A percentile compares a stretch with the other conserved stretches of the same genome.
phyloP scores from a whole-genome alignment of 176 grass and related monocot species.

The Hordeum marinum region DNA sequence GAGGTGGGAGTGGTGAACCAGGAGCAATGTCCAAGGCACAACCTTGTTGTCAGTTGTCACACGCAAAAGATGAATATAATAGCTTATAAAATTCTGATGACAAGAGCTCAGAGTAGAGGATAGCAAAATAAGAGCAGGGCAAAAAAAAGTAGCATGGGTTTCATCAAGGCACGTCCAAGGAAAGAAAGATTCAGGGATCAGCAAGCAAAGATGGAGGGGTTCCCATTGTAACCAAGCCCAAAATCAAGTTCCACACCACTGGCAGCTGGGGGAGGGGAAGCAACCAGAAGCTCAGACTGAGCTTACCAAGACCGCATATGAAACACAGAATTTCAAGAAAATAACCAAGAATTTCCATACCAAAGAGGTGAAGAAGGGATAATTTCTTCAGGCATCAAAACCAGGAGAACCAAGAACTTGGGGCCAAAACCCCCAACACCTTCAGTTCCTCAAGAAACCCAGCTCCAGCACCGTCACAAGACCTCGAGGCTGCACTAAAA shows the following conservation, averaged over 20 bases:
- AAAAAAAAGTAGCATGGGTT: slow-evolving; percentile 33
- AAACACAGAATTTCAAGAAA: background rate
- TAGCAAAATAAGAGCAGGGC: background rate
- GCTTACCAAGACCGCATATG: background rate
- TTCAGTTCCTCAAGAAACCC: slow-evolving; percentile 19
- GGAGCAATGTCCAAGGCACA: slow-evolving; percentile 43
- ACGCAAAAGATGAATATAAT: slow-evolving; percentile 24
- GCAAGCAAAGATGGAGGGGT: slow-evolving; percentile 12
- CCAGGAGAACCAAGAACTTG: background rate
- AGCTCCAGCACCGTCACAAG: slow-evolving; percentile 3
- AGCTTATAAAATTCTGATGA: slow-evolving; percentile 1
- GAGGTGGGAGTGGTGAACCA: slow-evolving; percentile 5
- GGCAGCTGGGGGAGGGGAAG: background rate
- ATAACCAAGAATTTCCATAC: slow-evolving; percentile 12
- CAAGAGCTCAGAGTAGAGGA: background rate
- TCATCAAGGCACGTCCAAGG: slow-evolving; percentile 8
- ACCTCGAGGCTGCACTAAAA: too few species aligned
- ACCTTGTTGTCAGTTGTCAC: slow-evolving; percentile 33
- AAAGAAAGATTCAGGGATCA: slow-evolving; percentile 38
- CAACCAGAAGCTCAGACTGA: slow-evolving; percentile 16
- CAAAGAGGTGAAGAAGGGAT: background rate
- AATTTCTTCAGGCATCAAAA: background rate
- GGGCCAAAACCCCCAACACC: background rate
- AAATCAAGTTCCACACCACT: background rate
- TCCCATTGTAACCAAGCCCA: slow-evolving; percentile 22